phyloP scores from a whole-genome alignment of 208 protist genomes.

The Tritrichomonas foetus region DNA sequence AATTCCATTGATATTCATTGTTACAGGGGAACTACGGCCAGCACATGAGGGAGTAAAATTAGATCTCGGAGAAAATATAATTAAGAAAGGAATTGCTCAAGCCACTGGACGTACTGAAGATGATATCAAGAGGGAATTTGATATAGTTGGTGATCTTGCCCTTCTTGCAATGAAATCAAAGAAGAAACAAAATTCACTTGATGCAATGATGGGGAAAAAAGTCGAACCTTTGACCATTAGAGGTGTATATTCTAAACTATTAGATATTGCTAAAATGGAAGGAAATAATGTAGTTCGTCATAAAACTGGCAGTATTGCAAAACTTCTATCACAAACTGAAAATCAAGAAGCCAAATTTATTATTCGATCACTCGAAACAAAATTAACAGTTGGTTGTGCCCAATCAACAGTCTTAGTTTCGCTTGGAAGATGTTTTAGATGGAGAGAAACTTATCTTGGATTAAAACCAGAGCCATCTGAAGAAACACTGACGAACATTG shows the following conservation, averaged over 20 bases:
- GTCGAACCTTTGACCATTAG: background rate
- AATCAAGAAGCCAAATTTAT: constrained; percentile 41
- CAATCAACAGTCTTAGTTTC: background rate
- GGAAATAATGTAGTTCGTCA: background rate
- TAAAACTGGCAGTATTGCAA: background rate
- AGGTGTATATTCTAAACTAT: background rate
- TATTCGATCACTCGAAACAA: background rate
- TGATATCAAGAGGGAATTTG: background rate
- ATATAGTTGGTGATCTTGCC: background rate
- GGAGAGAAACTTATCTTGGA: background rate
- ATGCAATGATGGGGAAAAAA: background rate
- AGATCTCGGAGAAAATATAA: background rate
- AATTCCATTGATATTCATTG: background rate
- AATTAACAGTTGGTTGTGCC: background rate
- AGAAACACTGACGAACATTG: background rate
- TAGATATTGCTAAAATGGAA: background rate
- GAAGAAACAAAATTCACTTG: background rate
- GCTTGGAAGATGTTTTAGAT: background rate
- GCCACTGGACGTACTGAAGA: background rate
- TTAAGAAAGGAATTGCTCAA: background rate
- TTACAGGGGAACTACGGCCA: background rate
- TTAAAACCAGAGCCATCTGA: background rate
- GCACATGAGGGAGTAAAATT: background rate
- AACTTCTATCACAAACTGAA: background rate
- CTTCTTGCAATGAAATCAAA: background rate